These are phyloP conservation scores for Talaromyces liani DNA, from an alignment of 495 filamentous ascomycete species.

Conservation along the genomic window DNA sequence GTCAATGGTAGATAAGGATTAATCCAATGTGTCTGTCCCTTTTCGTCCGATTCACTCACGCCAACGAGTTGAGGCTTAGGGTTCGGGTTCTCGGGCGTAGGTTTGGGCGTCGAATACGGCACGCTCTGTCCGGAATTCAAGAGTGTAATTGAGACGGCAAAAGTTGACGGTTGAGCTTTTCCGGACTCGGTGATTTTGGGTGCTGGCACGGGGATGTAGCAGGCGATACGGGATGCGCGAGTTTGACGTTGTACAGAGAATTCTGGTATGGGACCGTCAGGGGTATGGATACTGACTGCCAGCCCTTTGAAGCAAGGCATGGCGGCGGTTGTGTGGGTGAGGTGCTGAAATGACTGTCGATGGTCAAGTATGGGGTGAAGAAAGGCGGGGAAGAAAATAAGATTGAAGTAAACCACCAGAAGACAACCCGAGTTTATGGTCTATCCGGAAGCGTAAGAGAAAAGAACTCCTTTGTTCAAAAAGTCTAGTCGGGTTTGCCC, in stretches of 20 bases:
- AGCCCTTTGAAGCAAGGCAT: constrained; percentile 99
- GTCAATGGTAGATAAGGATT: constrained; percentile 84
- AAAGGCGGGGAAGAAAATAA: background rate
- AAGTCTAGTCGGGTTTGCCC: background rate
- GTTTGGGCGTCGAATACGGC: constrained; percentile 78
- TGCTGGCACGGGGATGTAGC: constrained; percentile 91
- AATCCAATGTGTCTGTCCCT: constrained; percentile 51
- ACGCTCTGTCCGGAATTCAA: constrained; percentile 81
- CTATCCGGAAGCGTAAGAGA: background rate
- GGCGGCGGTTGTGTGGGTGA: constrained; percentile 10
- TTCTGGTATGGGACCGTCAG: constrained; percentile 80
- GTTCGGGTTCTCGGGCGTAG: constrained; percentile 61
- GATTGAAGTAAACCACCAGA: background rate
- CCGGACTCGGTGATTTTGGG: constrained; percentile 64
- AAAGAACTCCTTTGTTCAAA: background rate
- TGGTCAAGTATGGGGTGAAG: background rate
- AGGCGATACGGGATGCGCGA: constrained; percentile 82
- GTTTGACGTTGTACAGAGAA: constrained; percentile 93
- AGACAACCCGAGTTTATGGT: background rate
- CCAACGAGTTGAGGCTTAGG: constrained; percentile 76
- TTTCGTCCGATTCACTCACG: constrained; percentile 44
- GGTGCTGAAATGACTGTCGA: background rate
- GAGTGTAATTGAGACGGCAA: constrained; percentile 94
- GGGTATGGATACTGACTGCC: constrained; percentile 91
- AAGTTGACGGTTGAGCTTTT: constrained; percentile 85